Percentiles rank a stretch among this genome's conserved stretches.
phyloP scores from a whole-genome alignment of 306 rosid species.

The Fragaria nilgerrensis region DNA sequence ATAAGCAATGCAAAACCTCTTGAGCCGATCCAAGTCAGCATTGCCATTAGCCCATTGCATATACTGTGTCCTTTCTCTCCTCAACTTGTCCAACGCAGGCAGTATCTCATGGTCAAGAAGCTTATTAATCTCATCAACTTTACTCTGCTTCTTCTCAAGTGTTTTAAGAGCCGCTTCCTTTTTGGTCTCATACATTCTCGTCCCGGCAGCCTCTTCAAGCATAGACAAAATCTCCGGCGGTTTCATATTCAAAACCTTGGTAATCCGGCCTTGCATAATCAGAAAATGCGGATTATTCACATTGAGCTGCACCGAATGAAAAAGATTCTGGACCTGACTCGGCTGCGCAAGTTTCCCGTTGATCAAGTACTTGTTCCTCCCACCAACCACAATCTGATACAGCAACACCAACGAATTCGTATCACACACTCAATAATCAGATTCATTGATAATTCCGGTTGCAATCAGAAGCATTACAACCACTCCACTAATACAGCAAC shows the following conservation, averaged over 20 bases:
- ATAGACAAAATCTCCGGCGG: constrained; percentile 93
- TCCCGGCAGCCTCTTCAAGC: constrained; percentile 99
- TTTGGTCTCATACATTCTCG: constrained; percentile 98
- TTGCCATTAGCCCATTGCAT: constrained; percentile 99
- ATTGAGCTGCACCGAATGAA: constrained; percentile 96
- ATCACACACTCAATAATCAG: not conserved
- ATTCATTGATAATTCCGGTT: not conserved
- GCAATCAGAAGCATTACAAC: not conserved
- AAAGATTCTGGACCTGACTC: constrained; percentile 93
- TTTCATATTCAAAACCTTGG: constrained; percentile 97
- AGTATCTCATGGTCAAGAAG: constrained; percentile 96
- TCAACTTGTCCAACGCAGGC: constrained; percentile 93
- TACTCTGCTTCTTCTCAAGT: constrained; percentile 95
- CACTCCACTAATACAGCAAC: not conserved
- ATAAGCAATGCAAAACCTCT: constrained; percentile 80
- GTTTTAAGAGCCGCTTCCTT: constrained; percentile 97
- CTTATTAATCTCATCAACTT: constrained; percentile 94
- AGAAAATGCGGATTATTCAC: constrained; percentile 97
- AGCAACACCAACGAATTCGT: constrained; percentile 14
- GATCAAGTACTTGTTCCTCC: constrained; percentile 88
- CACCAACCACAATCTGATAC: constrained; percentile 95
- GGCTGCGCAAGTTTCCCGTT: constrained; percentile 99
- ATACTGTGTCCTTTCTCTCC: constrained; percentile 88
- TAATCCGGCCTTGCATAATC: constrained; percentile 98
- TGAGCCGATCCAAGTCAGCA: constrained; percentile 86